phyloP scores from a whole-genome alignment of 2,329 filamentous ascomycete species.

The Chaetomiaceae sp. region DNA sequence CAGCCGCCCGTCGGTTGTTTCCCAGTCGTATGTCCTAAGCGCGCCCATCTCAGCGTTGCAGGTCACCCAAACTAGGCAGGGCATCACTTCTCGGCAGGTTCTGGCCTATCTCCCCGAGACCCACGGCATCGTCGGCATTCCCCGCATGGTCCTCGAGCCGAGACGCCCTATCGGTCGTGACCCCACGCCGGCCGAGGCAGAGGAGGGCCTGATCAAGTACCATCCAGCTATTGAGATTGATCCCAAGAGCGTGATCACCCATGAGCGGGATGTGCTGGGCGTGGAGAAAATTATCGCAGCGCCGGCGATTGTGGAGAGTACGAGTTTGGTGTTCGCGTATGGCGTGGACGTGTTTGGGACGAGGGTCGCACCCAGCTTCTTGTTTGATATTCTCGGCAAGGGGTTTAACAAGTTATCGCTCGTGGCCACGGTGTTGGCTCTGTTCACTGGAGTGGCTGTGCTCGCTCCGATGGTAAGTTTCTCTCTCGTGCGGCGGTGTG shows the following conservation, averaged over 20 bases:
- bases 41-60: slow-evolving; percentile 74
- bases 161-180: slow-evolving; percentile 82
- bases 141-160: slow-evolving; percentile 75
- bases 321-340: slow-evolving; percentile 81
- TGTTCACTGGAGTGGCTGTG: slow-evolving; percentile 70
- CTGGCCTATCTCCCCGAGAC: slow-evolving; percentile 71
- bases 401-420: slow-evolving; percentile 90
- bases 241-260: slow-evolving; percentile 72
- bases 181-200: slow-evolving; percentile 69
- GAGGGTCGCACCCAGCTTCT: slow-evolving; percentile 76
- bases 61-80: slow-evolving; percentile 86
- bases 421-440: slow-evolving; percentile 74
- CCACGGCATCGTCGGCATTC: slow-evolving; percentile 73
- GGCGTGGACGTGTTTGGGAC: slow-evolving; percentile 87
- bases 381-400: slow-evolving; percentile 89
- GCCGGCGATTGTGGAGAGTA: slow-evolving; percentile 84
- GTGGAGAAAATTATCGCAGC: slow-evolving; percentile 68
- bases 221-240: slow-evolving; percentile 75
- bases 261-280: slow-evolving; percentile 76
- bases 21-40: slow-evolving; percentile 76
- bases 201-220: slow-evolving; percentile 81
- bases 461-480: slow-evolving; percentile 78
- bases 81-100: slow-evolving; percentile 79
- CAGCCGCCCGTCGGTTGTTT: slow-evolving; percentile 67
- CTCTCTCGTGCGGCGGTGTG: not conserved